Base-by-base conservation (phyloP, 2,329 filamentous ascomycete species). In the Fusarium secorum region DNA sequence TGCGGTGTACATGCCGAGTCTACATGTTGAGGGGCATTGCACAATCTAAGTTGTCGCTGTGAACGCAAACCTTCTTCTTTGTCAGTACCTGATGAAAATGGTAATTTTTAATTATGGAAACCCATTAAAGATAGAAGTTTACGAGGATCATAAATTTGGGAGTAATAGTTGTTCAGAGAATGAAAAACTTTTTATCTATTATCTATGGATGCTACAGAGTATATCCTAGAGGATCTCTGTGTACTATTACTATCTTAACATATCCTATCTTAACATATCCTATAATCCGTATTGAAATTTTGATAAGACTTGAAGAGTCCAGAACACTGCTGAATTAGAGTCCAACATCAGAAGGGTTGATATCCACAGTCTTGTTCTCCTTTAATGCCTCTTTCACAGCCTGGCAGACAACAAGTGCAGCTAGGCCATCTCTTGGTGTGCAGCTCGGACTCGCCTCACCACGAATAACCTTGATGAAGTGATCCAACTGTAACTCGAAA, bases 401-500 rank as follows among this genome's bases (percentile, higher is more conserved):
- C 41, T 87, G 82, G 71, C 85, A 87, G 51, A 88, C 85, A 30
- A 83, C 71, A 71, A 89, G 76, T 3, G 86, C 87, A 35, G 82
- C 80, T 49, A 88, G 76, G 0, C 85, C 87, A 64, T 86, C 85
- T 35, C 81, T 77, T 0, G 81, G 83, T 11, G 82, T 82, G 72
- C 87, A 89, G 33, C 78, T 83, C 2, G 85, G 83, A 57, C 74
- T 66, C 48, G 81, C 83, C 20, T 79, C 66, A 0, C 82, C 83
- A 9, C 74, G 78, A 7, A 88, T 78, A 2, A 89, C 85, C 30
- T 78, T 79, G 8, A 86, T 82, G 59, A 88, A 85, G 75, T 89
- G 85, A 53, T 77, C 75, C 4, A 88, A 71, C 72, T 89, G 87
- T 64, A 84, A 69, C 70, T 88, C 83, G 72, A 89, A 88, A 2